phyloP scores from a whole-genome alignment of 2,329 filamentous ascomycete genomes.

The Boeremia exigua region DNA sequence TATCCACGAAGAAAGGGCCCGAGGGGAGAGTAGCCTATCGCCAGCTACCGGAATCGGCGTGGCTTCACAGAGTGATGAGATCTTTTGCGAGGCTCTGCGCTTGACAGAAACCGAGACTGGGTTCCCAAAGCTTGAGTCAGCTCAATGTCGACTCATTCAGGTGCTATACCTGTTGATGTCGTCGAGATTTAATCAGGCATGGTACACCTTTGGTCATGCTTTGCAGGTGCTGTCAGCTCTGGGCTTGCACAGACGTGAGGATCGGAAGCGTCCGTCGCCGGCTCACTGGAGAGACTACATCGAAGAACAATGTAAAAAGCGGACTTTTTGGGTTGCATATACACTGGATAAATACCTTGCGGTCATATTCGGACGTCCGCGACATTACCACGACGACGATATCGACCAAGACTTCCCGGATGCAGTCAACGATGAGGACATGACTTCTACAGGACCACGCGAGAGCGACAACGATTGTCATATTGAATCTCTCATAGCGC shows the following conservation, averaged over 20 bases:
- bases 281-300: slow-evolving; percentile 49
- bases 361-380: slow-evolving; percentile 64
- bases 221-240: slow-evolving; percentile 58
- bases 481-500: slow-evolving; percentile 58
- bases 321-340: slow-evolving; percentile 69
- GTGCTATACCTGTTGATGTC: slow-evolving; percentile 64
- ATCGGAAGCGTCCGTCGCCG: slow-evolving; percentile 32
- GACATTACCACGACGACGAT: slow-evolving; percentile 66
- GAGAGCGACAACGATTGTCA: slow-evolving; percentile 53
- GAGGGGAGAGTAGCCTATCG: slow-evolving; percentile 28
- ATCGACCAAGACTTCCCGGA: slow-evolving; percentile 67
- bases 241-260: slow-evolving; percentile 49
- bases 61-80: slow-evolving; percentile 44
- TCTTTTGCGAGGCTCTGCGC: slow-evolving; percentile 49
- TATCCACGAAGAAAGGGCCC: slow-evolving; percentile 53
- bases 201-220: slow-evolving; percentile 64
- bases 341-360: slow-evolving; percentile 67
- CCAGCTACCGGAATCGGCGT: slow-evolving; percentile 33
- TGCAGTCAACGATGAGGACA: slow-evolving; percentile 63
- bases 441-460: slow-evolving; percentile 53
- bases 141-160: slow-evolving; percentile 62
- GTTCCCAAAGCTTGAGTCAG: slow-evolving; percentile 59
- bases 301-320: slow-evolving; percentile 59
- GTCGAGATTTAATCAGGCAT: slow-evolving; percentile 64
- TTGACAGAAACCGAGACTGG: slow-evolving; percentile 57